Evolutionary conservation across 2,329 filamentous ascomycete species (phyloP), one percentile per base, ranked within the genome.

Genomic region (Fusarium sublunatum): DNA sequence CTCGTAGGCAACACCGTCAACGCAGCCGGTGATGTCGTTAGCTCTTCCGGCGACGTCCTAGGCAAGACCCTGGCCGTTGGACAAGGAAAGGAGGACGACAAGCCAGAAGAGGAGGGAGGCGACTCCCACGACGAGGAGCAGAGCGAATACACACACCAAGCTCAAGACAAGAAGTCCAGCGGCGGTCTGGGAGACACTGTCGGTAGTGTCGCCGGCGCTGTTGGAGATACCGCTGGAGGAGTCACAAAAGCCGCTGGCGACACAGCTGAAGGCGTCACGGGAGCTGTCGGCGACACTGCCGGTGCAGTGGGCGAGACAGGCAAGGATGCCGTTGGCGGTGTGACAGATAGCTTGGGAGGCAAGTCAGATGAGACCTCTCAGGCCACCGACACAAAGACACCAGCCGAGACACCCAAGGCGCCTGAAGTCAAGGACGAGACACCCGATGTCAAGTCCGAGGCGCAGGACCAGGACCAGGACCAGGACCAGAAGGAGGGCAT

Each of bases 1-100:
- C 72, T 82, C 10, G 70, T 74, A 35, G 81, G 80, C 34, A 79
- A 76, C 64, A 74, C 75, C 34, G 76, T 79, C 31, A 77, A 72
- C 24, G 62, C 69, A 6, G 70, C 70, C 8, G 76, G 76, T 11
- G 75, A 78, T 12, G 69, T 78, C 38, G 67, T 78, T 42, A 73
- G 68, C 63, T 68, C 69, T 38, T 65, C 74, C 6, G 78, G 79
- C 7, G 78, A 82, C 44, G 74, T 79, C 35, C 72, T 80, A 19
- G 80, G 79, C 53, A 78, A 80, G 66, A 77, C 74, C 3, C 58
- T 70, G 62, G 65, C 67, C 4, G 58, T 80, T 64, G 76, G 50
- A 45, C 61, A 65, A 48, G 57, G 36, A 47, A 67, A 70, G 6
- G 70, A 72, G n/a, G 73, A 73, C 25, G 70, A 75, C 44, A 72